phyloP scores from a whole-genome alignment of 139 green algal genomes.

The Chlamydomonas sp. region DNA sequence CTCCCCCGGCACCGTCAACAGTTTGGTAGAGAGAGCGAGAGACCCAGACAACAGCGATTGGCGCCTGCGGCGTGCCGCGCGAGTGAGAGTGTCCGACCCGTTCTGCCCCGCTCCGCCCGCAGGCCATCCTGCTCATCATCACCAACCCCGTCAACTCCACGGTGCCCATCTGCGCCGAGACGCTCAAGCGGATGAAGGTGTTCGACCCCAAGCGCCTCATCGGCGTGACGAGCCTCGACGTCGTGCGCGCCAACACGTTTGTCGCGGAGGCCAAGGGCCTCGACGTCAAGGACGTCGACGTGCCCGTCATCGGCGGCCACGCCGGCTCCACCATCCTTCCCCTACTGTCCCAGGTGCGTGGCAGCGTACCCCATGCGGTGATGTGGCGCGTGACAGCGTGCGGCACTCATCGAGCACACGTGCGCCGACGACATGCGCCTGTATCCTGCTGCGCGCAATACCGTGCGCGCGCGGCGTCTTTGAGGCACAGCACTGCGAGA shows the following conservation, averaged over 20 bases:
- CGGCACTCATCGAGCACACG: too few species aligned
- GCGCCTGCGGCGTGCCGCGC: too few species aligned
- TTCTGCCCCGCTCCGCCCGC: neutral
- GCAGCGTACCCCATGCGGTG: constrained; percentile 1
- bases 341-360: constrained; percentile 81
- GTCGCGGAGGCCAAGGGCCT: constrained; percentile 54
- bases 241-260: constrained; percentile 90
- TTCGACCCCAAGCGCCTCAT: constrained; percentile 68
- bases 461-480: too few species aligned
- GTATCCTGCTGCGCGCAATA: too few species aligned
- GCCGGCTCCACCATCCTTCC: constrained; percentile 92
- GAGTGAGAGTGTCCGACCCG: neutral
- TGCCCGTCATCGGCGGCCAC: constrained; percentile 93
- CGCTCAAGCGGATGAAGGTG: constrained; percentile 48
- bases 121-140: constrained; percentile 84
- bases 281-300: constrained; percentile 63
- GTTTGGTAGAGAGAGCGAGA: too few species aligned
- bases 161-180: constrained; percentile 95
- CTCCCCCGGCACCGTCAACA: too few species aligned
- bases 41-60: too few species aligned
- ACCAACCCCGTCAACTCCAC: constrained; percentile 99
- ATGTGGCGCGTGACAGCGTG: too few species aligned
- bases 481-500: too few species aligned
- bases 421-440: too few species aligned
- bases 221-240: constrained; percentile 93